Base-by-base conservation (phyloP, 805 yeast species). In the Yarrowia keelungensis region DNA sequence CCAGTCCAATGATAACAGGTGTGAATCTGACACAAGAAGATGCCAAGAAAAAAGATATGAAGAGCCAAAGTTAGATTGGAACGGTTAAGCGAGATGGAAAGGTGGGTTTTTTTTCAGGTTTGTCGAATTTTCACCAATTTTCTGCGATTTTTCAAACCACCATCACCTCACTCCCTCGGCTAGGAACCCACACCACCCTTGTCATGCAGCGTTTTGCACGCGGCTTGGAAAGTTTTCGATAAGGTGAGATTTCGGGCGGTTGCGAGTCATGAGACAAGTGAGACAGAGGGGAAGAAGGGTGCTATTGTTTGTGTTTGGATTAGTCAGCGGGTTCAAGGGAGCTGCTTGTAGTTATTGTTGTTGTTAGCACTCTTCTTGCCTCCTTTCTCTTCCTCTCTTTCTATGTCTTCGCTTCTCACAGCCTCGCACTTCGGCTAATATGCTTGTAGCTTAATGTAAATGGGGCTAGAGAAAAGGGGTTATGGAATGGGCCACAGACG, bases 201-300 rank as follows among this genome's bases (percentile, higher is more conserved):
- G 39, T 32, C 53, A 38, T 53, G 59, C 59, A 53, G 35, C 11
- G 22, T 53, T 15, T 53, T 10, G 1, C 59, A 53, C 16, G 5
- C 59, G 59, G 59, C 59, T 53, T 53, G 45, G 16, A 53, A 53
- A 53, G 59, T 53, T 53, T 53, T 39, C 59, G 58, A 38, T 53
- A 38, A 53, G 59, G 59, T 53, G 59, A 53, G 22, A 36, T 32
- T 35, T 10, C 10, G 42, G 56, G 41, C 42, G 36, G 56, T 49
- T 32, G 54, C 35, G 15, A 32, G 32, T 43, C 19, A 43, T 43
- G 22, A 45, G 49, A 43, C 22, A n/a, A 43, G 47, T 19, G 50
- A 22, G 50, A 22, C 10, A 49, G 16, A 14, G 16, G 9, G 15
- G 15, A 8, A 19, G 8, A 16, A 45, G 49, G 19, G 15, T 8